Evolutionary conservation across 768 basidiomycete species (phyloP), one percentile per base, ranked within the genome.

Genomic region (Tricholoma saponaceum): DNA sequence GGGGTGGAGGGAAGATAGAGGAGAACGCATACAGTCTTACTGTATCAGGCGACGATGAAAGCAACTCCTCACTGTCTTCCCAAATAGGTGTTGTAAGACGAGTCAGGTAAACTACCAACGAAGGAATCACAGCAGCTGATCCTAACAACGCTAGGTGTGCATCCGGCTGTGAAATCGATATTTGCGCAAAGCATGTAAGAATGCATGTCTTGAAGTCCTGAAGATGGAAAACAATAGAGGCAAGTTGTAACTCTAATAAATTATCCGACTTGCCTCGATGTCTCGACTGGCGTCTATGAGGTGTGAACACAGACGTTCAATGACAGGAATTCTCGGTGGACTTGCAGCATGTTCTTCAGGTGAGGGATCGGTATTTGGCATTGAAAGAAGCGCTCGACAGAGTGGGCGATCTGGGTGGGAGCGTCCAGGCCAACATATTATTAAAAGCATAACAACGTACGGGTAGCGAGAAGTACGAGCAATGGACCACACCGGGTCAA

Each of bases 91-190:
- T 75, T 0, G 81, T 76, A 39, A 86, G 70, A 20, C 79, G 73
- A 33, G 76, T 75, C 8, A 88, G 72, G 58, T 79, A 84, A 30
- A 78, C 61, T 18, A 90, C 76, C 25, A 92, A 68, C 0, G 89
- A 83, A 1, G 89, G 89, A 41, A 92, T 76, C 13, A 92, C 63
- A 10, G 75, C 74, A 41, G 74, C 76, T 0, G 87, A 86, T 14
- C 78, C 75, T 18, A 73, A 60, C 2, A 83, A 69, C 23, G 67
- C 59, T 3, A 66, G 56, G 39, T 75, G 72, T 9, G 73, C 68
- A 33, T 79, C 76, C 25, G 73, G 55, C 44, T 76, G 70, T 3
- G 76, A 67, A 20, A 76, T 68, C 4, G 77, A 78, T 25, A 82
- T 56, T 33, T 76, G 69, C 3, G 73, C 68, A 54, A 82, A 74